phyloP scores from a whole-genome alignment of 2,329 filamentous ascomycete species.

The Verticillium klebahnii region DNA sequence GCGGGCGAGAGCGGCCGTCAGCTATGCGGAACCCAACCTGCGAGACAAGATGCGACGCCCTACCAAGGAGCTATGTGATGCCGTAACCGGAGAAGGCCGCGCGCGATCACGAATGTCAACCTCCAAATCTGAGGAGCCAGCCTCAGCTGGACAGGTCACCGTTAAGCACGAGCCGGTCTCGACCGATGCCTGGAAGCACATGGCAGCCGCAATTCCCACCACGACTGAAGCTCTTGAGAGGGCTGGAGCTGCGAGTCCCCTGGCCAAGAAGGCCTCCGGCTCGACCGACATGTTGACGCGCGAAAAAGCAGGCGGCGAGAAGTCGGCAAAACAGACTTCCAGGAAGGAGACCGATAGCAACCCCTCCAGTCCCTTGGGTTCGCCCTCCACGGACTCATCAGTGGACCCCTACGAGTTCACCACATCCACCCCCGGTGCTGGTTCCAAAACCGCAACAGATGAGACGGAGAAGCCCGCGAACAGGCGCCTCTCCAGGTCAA shows the following conservation, averaged over 20 bases:
- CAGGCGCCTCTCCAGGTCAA: conserved; percentile 27
- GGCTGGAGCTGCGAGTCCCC: conserved; percentile 29
- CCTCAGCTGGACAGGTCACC: conserved; percentile 15
- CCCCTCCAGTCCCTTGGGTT: not conserved
- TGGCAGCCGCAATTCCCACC: conserved; percentile 13
- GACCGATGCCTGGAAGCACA: conserved; percentile 24
- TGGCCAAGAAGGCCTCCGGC: conserved; percentile 31
- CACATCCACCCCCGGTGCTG: conserved; percentile 36
- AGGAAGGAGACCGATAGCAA: not conserved
- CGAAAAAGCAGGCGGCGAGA: not conserved
- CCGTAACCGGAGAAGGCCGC: conserved; percentile 62
- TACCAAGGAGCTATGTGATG: conserved; percentile 70
- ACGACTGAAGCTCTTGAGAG: conserved; percentile 5
- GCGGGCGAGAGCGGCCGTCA: conserved; percentile 63
- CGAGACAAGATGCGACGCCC: conserved; percentile 80
- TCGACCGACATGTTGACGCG: conserved; percentile 14
- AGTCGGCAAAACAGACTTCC: not conserved
- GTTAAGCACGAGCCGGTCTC: conserved; percentile 28
- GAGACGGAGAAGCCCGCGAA: conserved; percentile 19
- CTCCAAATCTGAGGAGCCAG: conserved; percentile 22
- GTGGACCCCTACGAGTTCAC: conserved; percentile 53
- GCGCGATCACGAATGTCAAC: conserved; percentile 38
- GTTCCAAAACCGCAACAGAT: conserved; percentile 15
- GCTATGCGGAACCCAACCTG: conserved; percentile 78
- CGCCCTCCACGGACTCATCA: not conserved